These are phyloP conservation scores for Arabis hirsuta DNA, from an alignment of 345 rosid species.

Conservation along the genomic window DNA sequence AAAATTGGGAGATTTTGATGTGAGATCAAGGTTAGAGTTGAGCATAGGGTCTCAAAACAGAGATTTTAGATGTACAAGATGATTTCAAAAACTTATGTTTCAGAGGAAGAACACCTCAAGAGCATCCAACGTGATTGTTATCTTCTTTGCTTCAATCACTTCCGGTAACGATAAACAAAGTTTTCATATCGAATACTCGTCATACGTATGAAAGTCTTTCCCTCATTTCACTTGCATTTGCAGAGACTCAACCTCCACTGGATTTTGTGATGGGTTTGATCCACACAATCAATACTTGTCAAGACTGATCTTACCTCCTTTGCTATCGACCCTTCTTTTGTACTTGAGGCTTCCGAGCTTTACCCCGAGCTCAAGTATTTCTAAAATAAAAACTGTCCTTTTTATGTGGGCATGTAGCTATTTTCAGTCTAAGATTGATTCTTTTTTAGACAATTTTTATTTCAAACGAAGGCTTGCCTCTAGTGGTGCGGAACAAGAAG, in stretches of 20 bases:
- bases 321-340: constrained; percentile 46
- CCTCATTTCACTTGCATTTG: constrained; percentile 35
- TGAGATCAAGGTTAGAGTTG: too few relatives aligned
- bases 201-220: neutral
- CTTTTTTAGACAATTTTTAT: too few relatives aligned
- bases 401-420: neutral
- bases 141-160: too few relatives aligned
- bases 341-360: constrained; percentile 62
- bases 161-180: too few relatives aligned
- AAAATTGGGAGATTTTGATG: too few relatives aligned
- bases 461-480: constrained; percentile 1
- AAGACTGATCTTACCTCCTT: constrained; percentile 51
- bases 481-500: neutral
- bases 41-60: too few relatives aligned
- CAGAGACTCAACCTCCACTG: constrained; percentile 60
- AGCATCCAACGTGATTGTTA: too few relatives aligned
- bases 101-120: too few relatives aligned
- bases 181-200: neutral
- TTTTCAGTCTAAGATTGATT: constrained; percentile 6
- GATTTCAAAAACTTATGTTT: too few relatives aligned
- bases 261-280: constrained; percentile 42
- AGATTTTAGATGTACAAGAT: too few relatives aligned
- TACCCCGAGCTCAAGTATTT: constrained; percentile 62
- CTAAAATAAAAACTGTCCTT: constrained; percentile 4
- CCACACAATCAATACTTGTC: constrained; percentile 45